phyloP scores from a whole-genome alignment of 352 stramenopile genomes.

The Globisporangium megalacanthum region DNA sequence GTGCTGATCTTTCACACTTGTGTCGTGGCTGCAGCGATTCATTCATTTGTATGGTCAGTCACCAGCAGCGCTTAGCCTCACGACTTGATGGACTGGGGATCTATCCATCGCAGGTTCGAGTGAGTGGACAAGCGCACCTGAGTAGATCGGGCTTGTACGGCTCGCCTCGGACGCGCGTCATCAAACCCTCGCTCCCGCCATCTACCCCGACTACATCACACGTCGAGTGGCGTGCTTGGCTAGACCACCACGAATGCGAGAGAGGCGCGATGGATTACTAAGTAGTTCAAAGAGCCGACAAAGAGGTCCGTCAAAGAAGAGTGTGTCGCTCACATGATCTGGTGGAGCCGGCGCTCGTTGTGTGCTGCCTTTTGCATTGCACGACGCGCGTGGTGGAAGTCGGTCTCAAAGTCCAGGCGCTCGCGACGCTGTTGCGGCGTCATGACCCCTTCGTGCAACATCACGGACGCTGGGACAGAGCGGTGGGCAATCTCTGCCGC shows the following conservation, averaged over 20 bases:
- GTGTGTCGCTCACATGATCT: slow-evolving; percentile 52
- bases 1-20: slow-evolving; percentile 18
- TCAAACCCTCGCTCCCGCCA: background rate
- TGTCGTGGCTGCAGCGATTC: slow-evolving; percentile 24
- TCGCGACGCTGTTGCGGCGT: slow-evolving; percentile 63
- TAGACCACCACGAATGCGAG: slow-evolving; percentile 1
- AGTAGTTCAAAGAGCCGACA: background rate
- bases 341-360: slow-evolving; percentile 58
- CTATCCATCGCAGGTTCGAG: background rate
- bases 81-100: too few species aligned
- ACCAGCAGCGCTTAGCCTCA: background rate
- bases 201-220: slow-evolving; percentile 36
- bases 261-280: too few species aligned
- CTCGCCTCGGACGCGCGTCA: slow-evolving; percentile 25
- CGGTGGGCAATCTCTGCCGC: slow-evolving; percentile 41
- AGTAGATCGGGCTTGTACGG: slow-evolving; percentile 43
- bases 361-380: slow-evolving; percentile 48
- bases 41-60: background rate
- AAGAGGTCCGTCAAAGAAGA: background rate
- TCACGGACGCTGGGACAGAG: slow-evolving; percentile 34
- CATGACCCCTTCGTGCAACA: slow-evolving; percentile 73
- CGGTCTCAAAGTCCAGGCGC: slow-evolving; percentile 54
- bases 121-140: slow-evolving; percentile 16
- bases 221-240: slow-evolving; percentile 47
- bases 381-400: slow-evolving; percentile 43